These are phyloP conservation scores for Neurospora sp. DNA, from an alignment of 495 filamentous ascomycete species.

Conservation along the genomic window DNA sequence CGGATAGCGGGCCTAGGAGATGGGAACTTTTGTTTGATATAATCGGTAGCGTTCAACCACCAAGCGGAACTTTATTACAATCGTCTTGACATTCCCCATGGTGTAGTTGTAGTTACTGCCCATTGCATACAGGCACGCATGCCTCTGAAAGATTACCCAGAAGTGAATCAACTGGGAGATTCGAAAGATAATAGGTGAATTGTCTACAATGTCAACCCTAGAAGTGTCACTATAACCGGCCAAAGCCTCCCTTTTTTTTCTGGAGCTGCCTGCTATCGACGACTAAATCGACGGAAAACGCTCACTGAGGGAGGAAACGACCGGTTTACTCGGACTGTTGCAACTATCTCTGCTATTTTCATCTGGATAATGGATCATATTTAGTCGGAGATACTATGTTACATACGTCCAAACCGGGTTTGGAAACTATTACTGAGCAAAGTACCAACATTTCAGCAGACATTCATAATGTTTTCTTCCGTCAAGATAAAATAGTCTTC, in stretches of 20 bases:
- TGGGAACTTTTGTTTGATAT: neutral
- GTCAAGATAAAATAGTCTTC: too few species aligned
- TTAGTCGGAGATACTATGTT: neutral
- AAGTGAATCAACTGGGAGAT: neutral
- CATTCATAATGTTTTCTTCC: neutral
- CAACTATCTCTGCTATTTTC: neutral
- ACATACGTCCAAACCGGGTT: neutral
- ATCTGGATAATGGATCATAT: neutral
- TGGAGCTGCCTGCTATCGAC: neutral
- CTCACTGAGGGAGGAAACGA: too few species aligned
- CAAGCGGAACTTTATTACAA: neutral
- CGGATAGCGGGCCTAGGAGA: neutral
- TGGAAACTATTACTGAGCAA: neutral
- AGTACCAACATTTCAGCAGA: neutral
- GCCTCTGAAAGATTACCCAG: neutral
- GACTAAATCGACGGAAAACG: neutral
- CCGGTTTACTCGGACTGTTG: neutral
- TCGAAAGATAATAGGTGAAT: neutral
- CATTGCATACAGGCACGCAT: neutral
- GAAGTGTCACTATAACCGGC: neutral
- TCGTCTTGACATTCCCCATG: neutral
- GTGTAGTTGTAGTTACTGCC: neutral
- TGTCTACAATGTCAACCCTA: neutral
- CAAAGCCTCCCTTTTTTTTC: neutral
- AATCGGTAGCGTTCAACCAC: neutral